Conservation (phyloP, 345 rosid species). For the Hevea brasiliensis region DNA sequence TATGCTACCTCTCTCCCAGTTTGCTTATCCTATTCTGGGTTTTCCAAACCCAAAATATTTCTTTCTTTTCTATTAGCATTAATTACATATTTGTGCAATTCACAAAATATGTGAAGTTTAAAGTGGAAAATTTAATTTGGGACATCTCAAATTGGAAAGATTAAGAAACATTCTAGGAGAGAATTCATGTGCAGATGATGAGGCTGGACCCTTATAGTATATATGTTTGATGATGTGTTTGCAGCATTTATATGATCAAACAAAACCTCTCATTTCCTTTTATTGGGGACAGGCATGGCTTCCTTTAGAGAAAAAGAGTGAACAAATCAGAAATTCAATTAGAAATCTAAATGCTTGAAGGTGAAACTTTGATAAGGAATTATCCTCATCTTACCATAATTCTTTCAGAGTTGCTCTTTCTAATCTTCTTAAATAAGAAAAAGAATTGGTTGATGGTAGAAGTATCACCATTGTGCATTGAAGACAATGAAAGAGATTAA, state of each 20-base stretch:
- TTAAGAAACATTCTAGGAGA: background rate
- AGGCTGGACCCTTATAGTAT: background rate
- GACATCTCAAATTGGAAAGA: background rate
- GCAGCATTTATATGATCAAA: background rate
- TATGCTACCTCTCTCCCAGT: background rate
- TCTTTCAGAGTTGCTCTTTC: too few relatives aligned
- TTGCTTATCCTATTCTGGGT: background rate
- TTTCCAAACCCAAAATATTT: background rate
- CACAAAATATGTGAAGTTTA: too few relatives aligned
- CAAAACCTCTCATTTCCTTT: background rate
- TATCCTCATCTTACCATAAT: too few relatives aligned
- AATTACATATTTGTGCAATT: background rate
- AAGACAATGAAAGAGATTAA: too few relatives aligned
- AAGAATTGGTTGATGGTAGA: too few relatives aligned
- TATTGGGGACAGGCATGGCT: background rate
- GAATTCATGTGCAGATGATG: too few relatives aligned
- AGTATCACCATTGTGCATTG: too few relatives aligned
- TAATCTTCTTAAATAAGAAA: too few relatives aligned
- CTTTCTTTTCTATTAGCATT: background rate
- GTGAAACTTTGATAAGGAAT: too few relatives aligned
- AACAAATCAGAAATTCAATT: background rate
- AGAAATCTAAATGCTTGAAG: background rate
- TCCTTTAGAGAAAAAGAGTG: background rate
- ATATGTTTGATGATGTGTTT: background rate
- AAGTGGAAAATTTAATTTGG: background rate